These are phyloP conservation scores for Globisporangium viniferum DNA, from an alignment of 352 stramenopile genomes.

Conservation along the genomic window DNA sequence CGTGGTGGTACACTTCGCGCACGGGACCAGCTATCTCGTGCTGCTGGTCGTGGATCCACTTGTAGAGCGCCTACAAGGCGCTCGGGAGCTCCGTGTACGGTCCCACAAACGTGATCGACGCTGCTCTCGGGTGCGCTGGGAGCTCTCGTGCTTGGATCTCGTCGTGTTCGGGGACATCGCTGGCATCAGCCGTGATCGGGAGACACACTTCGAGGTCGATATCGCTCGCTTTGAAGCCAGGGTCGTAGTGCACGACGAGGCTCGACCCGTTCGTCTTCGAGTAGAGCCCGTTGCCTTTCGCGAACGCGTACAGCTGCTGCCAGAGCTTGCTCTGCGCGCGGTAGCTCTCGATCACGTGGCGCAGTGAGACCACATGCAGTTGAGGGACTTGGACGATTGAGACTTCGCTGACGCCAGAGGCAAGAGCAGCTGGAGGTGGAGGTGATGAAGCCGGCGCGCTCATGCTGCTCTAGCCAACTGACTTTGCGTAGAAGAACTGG, in stretches of 20 bases:
- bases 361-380: conserved; percentile 36
- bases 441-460: neutral
- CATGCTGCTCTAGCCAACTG: neutral
- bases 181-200: conserved; percentile 25
- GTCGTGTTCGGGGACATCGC: conserved; percentile 12
- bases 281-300: conserved; percentile 10
- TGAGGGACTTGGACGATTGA: neutral
- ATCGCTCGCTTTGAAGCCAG: conserved; percentile 30
- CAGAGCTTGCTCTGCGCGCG: conserved; percentile 42
- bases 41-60: neutral
- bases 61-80: conserved; percentile 6
- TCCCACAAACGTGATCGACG: conserved; percentile 22
- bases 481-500: neutral
- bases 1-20: conserved; percentile 8
- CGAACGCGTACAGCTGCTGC: conserved; percentile 29
- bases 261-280: conserved; percentile 21
- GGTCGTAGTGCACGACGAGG: conserved; percentile 41
- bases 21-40: neutral
- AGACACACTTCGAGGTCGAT: conserved; percentile 55
- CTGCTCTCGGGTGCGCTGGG: conserved; percentile 22
- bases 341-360: conserved; percentile 40
- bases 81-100: neutral
- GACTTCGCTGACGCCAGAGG: neutral
- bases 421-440: neutral
- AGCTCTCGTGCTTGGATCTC: conserved; percentile 24